Conservation (phyloP, 768 basidiomycete species). For the Chiua virens region DNA sequence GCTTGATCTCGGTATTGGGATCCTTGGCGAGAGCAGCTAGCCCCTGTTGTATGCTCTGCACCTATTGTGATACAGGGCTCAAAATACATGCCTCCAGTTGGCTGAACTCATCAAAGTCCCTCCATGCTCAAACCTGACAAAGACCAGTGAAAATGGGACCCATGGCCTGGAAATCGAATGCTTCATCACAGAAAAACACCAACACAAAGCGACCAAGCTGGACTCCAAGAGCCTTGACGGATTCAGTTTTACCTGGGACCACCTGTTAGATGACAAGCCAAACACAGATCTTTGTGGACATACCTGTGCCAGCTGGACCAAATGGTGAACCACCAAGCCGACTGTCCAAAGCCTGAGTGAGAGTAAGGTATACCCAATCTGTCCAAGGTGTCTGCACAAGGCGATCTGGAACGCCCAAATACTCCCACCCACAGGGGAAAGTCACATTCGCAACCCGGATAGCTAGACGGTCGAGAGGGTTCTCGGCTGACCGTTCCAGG, state of each 20-base stretch:
- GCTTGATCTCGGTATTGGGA: slow-evolving; percentile 87
- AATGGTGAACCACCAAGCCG: slow-evolving; percentile 98
- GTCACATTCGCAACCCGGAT: slow-evolving; percentile 87
- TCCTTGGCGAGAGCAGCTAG: slow-evolving; percentile 77
- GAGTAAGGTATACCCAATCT: slow-evolving; percentile 92
- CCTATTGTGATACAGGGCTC: slow-evolving; percentile 97
- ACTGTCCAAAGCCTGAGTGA: slow-evolving; percentile 93
- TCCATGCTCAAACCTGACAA: slow-evolving; percentile 99
- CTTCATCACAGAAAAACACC: slow-evolving; percentile 99
- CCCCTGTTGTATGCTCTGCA: slow-evolving; percentile 97
- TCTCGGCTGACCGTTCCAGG: slow-evolving; percentile 66
- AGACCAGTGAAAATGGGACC: slow-evolving; percentile 98
- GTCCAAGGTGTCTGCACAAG: slow-evolving; percentile 98
- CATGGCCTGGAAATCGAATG: slow-evolving; percentile 99
- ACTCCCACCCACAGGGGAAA: slow-evolving; percentile 99
- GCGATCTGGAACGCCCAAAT: slow-evolving; percentile 94
- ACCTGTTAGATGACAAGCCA: slow-evolving; percentile 3
- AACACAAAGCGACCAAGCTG: slow-evolving; percentile 97
- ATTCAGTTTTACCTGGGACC: slow-evolving; percentile 89
- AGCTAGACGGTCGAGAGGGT: slow-evolving; percentile 76
- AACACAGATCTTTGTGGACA: slow-evolving; percentile 8
- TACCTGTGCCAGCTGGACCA: slow-evolving; percentile 96
- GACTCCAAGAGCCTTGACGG: slow-evolving; percentile 97
- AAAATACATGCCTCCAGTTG: slow-evolving; percentile 96
- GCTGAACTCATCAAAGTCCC: slow-evolving; percentile 97